phyloP scores from a whole-genome alignment of 768 basidiomycete genomes.

The Amyloporia xantha region DNA sequence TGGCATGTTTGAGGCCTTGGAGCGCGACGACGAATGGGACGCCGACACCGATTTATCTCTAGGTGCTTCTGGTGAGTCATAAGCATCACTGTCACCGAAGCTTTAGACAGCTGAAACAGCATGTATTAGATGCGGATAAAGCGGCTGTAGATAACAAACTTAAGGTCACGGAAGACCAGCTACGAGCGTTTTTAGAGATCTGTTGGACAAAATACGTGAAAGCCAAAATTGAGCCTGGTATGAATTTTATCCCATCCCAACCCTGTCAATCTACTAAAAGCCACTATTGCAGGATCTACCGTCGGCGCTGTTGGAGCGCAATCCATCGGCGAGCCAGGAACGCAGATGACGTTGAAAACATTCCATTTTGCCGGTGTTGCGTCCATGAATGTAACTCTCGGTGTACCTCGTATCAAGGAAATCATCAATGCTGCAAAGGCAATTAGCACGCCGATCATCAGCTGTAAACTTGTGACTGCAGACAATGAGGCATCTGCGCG shows the following conservation, averaged over 20 bases:
- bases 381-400: conserved; percentile 98
- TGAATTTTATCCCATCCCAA: too few species aligned
- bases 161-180: conserved; percentile 81
- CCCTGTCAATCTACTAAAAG: too few species aligned
- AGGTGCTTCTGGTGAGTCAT: conserved; percentile 58
- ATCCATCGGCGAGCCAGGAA: conserved; percentile 98
- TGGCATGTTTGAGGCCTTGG: conserved; percentile 81
- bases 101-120: background rate
- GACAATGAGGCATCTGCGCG: conserved; percentile 92
- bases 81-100: background rate
- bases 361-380: conserved; percentile 99
- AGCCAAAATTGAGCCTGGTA: conserved; percentile 94
- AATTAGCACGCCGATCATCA: conserved; percentile 98
- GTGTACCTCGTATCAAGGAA: conserved; percentile 99
- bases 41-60: conserved; percentile 68
- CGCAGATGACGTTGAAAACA: conserved; percentile 99
- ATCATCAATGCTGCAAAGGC: conserved; percentile 98
- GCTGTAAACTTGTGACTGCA: conserved; percentile 82
- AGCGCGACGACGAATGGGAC: conserved; percentile 71
- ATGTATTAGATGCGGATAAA: conserved; percentile 50
- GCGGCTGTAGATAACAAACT: conserved; percentile 82
- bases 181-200: conserved; percentile 73
- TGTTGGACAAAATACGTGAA: conserved; percentile 91
- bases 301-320: conserved; percentile 98
- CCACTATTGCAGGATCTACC: conserved; percentile 85